Conservation (phyloP, 2,329 filamentous ascomycete genomes). For the Phaeosphaeriaceae sp. region DNA sequence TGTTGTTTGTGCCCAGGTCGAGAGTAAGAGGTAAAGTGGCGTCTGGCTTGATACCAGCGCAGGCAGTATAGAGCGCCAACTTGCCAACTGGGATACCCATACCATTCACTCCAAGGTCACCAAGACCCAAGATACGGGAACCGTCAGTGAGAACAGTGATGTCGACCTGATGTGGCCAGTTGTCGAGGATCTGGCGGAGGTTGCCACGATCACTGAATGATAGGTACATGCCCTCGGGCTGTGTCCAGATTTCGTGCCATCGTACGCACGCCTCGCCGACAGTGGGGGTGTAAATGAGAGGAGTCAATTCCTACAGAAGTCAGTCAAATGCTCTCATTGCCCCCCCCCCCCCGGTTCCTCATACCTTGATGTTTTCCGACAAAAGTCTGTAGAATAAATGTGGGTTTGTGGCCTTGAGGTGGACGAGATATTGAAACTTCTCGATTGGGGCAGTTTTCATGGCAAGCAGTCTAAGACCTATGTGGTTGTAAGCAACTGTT, state of each 20-base stretch:
- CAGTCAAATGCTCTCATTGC: constrained; percentile 46
- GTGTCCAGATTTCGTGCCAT: constrained; percentile 95
- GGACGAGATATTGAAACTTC: constrained; percentile 83
- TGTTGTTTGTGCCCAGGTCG: constrained; percentile 69
- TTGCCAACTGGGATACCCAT: constrained; percentile 99
- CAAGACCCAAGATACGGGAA: constrained; percentile 88
- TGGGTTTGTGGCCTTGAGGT: constrained; percentile 75
- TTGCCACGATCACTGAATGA: constrained; percentile 94
- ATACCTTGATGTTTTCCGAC: constrained; percentile 71
- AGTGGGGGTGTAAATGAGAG: constrained; percentile 85
- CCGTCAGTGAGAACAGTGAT: constrained; percentile 98
- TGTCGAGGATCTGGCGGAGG: constrained; percentile 83
- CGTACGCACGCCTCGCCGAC: constrained; percentile 96
- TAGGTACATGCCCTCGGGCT: constrained; percentile 93
- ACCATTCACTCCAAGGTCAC: constrained; percentile 94
- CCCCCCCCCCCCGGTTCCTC: no score
- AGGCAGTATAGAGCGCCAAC: constrained; percentile 91
- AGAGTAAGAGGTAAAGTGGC: constrained; percentile 67
- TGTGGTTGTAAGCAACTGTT: constrained; percentile 52
- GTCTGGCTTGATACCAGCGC: constrained; percentile 89
- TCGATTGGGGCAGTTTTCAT: constrained; percentile 73
- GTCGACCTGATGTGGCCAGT: constrained; percentile 94
- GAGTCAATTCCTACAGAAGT: constrained; percentile 71
- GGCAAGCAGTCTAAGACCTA: constrained; percentile 75
- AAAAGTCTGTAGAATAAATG: constrained; percentile 83